Evolutionary conservation across 2,329 filamentous ascomycete species (phyloP), one percentile per base, ranked within the genome.

Genomic region (Metarhizium rileyi): DNA sequence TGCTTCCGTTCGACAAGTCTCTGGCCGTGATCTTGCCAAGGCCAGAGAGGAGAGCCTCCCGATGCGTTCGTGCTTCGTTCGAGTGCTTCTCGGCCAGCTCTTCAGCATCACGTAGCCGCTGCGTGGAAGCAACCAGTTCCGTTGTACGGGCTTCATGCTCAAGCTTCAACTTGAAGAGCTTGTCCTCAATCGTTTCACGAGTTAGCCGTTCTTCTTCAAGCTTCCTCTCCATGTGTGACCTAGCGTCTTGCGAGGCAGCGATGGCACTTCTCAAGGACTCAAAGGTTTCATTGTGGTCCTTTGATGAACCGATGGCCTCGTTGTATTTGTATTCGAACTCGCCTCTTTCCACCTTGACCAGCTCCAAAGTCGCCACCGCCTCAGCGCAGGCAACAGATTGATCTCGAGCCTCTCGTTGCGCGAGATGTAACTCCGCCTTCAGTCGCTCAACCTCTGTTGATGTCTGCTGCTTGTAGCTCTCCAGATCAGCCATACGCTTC

Each of bases 31-130:
- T 78, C 65, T 85, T 90, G 57, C 89, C 86, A 10, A 98, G 76
- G 4, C 93, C 91, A 45, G 83, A 77, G 43, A 97, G 71, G 30
- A 98, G 83, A 22, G 87, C 90, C 57, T 86, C 76, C 23, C 87
- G 87, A 62, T 97, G 91, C 16, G 86, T 86, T 50, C 84, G 79
- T 5, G 93, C 91, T 70, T 98, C 94, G 56, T 83, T 81, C 5
- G 90, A 87, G 65, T 95, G 84, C 57, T 85, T 89, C 60, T 94
- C 87, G 1, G 87, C 87, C 42, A 97, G 70, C 61, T 95, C 89
- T 67, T 98, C 90, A 0, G 88, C 83, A 65, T 96, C 90, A 38
- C 80, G 82, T 45, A 98, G 70, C 46, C 87, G 83, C 57, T 89
- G 82, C 2, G 79, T 84, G 0, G 82, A 77, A 20, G 77, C 78